Evolutionary conservation across 768 basidiomycete species (phyloP), one percentile per base, ranked within the genome.

Genomic region (Auricularia auricula-judae): DNA sequence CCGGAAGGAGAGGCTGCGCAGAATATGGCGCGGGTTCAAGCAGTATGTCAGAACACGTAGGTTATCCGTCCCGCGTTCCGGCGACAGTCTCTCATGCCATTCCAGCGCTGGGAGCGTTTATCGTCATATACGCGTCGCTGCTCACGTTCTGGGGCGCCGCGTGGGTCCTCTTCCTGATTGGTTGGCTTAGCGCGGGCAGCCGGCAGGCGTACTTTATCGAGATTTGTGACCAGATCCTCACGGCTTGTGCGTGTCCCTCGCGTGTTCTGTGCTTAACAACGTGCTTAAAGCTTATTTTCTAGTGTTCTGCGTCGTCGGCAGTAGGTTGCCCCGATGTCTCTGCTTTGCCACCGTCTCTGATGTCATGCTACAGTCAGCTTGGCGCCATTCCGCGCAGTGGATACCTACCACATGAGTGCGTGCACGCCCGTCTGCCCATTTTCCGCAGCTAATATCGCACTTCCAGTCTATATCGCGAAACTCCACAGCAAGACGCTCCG

Each of bases 371-470:
- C 7, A 42, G 39, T 59, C 18, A 29, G 56, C 4, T 29, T 59
- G 4, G 21, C 56, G 33, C 56, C 56, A 14, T 59, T 59, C 56
- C 56, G 56, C 8, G 29, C 56, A 10, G 56, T 59, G 29, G 56
- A 59, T 59, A 59, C 56, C 23, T 59, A 59, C 56, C 56, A 59
- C 18, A 59, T 59, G 56, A 59, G 47, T 51, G 47, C 7, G 47
- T 23, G 5, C 47, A 18, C 18, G 2, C 16, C 47, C 10, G 8
- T 51, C 5, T 18, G 18, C 47, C 4, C 47, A 51, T 18, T 51
- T 51, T 21, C 47, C 5, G 5, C 0, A 5, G 18, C 47, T 51
- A 1, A 51, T 18, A 5, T 4, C 0, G 18, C 21, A 18, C 4
- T 3, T 18, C 47, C 21, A 51, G 47, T 59, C 1, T 33, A 59